Conservation (phyloP, 2,329 filamentous ascomycete genomes). For the Talaromyces sp. region DNA sequence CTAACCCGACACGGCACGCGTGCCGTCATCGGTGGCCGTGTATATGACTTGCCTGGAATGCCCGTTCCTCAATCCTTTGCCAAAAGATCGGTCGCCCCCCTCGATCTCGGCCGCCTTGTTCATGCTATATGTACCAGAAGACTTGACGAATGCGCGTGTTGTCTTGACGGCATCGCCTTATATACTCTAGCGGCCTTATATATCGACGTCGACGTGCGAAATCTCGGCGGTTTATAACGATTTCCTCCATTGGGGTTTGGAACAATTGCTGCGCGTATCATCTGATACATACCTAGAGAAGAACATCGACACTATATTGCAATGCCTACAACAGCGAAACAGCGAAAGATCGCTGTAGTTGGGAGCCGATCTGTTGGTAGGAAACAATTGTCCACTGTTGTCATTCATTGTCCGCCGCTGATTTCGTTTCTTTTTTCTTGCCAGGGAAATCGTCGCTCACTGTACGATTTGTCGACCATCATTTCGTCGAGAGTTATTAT, state of each 20-base stretch:
- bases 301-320: conserved; percentile 13
- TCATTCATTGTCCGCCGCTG: conserved; percentile 10
- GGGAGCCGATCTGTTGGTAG: conserved; percentile 86
- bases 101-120: background rate
- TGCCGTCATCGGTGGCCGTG: background rate
- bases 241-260: background rate
- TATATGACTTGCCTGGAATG: background rate
- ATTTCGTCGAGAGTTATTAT: conserved; percentile 99
- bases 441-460: conserved; percentile 95
- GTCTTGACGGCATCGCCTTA: background rate
- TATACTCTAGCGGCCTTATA: background rate
- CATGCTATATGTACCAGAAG: background rate
- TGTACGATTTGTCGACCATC: conserved; percentile 93
- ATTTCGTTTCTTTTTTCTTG: conserved; percentile 3
- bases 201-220: background rate
- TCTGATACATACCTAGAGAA: background rate
- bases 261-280: background rate
- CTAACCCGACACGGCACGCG: background rate
- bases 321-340: conserved; percentile 72
- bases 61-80: background rate
- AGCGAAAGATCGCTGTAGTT: conserved; percentile 92
- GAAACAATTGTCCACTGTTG: conserved; percentile 22
- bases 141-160: background rate
- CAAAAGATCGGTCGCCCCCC: background rate
- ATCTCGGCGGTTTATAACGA: background rate